Conservation (phyloP, 2,329 filamentous ascomycete species). For the Chalaropsis thielavioides region DNA sequence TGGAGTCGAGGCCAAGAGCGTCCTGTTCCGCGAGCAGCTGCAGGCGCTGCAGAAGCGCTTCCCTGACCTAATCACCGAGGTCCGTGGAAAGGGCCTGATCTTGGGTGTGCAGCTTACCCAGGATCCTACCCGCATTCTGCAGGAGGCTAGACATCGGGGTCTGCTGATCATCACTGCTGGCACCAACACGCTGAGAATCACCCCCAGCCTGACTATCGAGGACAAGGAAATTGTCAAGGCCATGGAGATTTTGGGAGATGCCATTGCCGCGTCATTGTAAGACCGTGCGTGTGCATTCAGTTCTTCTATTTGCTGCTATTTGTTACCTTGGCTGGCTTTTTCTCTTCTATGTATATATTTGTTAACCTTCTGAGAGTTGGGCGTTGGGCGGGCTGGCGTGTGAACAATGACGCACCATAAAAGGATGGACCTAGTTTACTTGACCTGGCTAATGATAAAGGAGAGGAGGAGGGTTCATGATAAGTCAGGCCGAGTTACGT, state of each 20-base stretch:
- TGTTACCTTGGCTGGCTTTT: neutral
- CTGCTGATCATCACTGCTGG: constrained; percentile 85
- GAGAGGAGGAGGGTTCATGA: neutral
- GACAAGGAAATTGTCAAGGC: constrained; percentile 68
- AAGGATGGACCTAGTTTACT: neutral
- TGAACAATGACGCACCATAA: neutral
- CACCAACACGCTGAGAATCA: constrained; percentile 81
- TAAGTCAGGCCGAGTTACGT: neutral
- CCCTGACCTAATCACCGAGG: constrained; percentile 60
- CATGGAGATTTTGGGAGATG: constrained; percentile 58
- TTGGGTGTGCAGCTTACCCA: constrained; percentile 69
- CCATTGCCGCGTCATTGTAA: constrained; percentile 35
- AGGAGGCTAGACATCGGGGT: constrained; percentile 74
- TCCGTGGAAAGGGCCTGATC: constrained; percentile 72
- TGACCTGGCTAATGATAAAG: neutral
- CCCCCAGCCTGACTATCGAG: constrained; percentile 70
- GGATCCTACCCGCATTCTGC: constrained; percentile 61
- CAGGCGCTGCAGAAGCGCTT: constrained; percentile 33
- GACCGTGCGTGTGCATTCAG: neutral
- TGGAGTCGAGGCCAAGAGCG: constrained; percentile 51
- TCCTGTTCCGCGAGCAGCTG: constrained; percentile 36
- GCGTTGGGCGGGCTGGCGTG: neutral
- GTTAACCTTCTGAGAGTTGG: neutral
- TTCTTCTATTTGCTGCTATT: neutral
- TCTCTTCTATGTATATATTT: constrained; percentile 9